A percentile compares a stretch with the other conserved stretches of the same genome.
Conservation (phyloP, 164 flowering plant species). For the Kingdonia uniflora region DNA sequence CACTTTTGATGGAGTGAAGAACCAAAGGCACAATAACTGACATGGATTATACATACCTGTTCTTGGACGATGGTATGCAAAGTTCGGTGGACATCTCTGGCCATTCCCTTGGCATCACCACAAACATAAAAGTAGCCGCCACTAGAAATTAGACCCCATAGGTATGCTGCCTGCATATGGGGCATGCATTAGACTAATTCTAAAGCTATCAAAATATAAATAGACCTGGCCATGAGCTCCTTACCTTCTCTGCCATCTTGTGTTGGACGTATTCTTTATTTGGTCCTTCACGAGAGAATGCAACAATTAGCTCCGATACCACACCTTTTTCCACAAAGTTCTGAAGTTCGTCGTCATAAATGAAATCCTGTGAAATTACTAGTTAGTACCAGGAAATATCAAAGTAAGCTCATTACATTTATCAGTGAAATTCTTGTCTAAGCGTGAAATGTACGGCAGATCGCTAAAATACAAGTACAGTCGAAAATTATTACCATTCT, state of each 20-base stretch:
- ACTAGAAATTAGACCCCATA: constrained; percentile 61
- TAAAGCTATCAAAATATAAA: neutral
- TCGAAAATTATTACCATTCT: constrained; percentile 36
- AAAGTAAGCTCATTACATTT: no score
- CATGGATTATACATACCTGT: constrained; percentile 34
- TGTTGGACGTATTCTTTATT: constrained; percentile 90
- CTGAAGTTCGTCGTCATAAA: constrained; percentile 79
- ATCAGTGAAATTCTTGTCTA: no score
- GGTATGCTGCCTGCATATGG: constrained; percentile 42
- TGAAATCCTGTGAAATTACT: constrained; percentile 52
- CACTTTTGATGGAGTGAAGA: no score
- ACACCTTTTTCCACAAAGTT: constrained; percentile 55
- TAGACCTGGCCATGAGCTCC: constrained; percentile 2
- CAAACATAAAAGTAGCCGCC: constrained; percentile 78
- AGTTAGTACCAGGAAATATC: neutral
- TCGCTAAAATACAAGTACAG: neutral
- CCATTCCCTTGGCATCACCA: constrained; percentile 99
- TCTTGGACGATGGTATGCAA: constrained; percentile 71
- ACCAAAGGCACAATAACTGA: no score
- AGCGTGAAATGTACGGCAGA: no score
- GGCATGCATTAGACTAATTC: neutral
- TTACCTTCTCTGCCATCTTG: constrained; percentile 73
- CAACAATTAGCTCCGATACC: constrained; percentile 66
- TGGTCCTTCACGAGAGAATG: constrained; percentile 88
- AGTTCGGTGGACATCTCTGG: constrained; percentile 82